Evolutionary conservation across 805 yeast species (phyloP).

Genomic region (Candida boidinii): DNA sequence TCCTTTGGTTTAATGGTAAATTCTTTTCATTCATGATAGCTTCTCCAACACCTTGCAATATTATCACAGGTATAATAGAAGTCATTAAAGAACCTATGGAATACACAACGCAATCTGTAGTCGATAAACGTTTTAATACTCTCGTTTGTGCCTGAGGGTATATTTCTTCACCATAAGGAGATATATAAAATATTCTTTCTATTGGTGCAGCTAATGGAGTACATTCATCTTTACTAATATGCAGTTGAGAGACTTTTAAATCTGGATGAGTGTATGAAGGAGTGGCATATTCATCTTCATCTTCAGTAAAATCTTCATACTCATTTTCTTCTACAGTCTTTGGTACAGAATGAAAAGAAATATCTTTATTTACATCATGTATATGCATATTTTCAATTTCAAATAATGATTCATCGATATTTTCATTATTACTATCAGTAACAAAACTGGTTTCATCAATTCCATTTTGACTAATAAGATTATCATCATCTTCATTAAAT

Average conservation of each 20-base stretch:
- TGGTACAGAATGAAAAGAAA: constrained; percentile 1
- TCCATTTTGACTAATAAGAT: neutral
- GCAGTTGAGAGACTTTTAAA: constrained; percentile 62
- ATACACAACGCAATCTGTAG: constrained; percentile 52
- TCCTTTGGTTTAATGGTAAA: constrained; percentile 6
- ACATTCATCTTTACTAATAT: constrained; percentile 51
- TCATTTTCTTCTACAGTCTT: constrained; percentile 7
- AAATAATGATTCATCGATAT: too few species aligned
- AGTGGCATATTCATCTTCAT: constrained; percentile 48
- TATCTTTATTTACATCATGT: too few species aligned
- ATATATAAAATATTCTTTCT: constrained; percentile 64
- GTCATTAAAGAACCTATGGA: constrained; percentile 90
- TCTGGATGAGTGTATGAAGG: constrained; percentile 76
- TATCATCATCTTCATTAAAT: neutral
- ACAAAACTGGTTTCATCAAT: neutral
- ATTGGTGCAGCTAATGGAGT: constrained; percentile 70
- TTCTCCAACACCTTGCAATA: constrained; percentile 64
- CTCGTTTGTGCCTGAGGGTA: constrained; percentile 64
- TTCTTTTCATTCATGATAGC: constrained; percentile 31
- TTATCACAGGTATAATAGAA: constrained; percentile 70
- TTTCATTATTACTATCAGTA: too few species aligned
- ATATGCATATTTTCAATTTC: too few species aligned
- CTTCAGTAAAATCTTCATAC: constrained; percentile 23
- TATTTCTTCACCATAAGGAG: constrained; percentile 83
- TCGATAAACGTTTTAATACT: constrained; percentile 41